Evolutionary conservation across 495 filamentous ascomycete species (phyloP).

Genomic region (Penicillium herquei): DNA sequence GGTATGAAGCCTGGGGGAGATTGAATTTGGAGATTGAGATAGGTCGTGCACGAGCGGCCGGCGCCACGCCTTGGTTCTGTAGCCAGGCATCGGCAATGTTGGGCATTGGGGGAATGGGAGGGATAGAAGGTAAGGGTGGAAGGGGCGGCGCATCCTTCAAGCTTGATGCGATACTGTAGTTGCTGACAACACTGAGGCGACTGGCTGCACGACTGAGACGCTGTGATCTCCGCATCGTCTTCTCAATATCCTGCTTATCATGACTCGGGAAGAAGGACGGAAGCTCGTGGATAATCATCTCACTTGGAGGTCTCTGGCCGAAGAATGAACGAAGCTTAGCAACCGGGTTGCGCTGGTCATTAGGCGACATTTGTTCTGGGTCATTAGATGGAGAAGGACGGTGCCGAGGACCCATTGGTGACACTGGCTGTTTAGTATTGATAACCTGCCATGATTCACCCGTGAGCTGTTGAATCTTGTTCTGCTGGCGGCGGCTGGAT

Average conservation of each 20-base stretch:
- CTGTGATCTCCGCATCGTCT: constrained; percentile 86
- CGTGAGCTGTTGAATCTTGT: constrained; percentile 79
- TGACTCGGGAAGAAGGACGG: constrained; percentile 97
- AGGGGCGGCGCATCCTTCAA: constrained; percentile 61
- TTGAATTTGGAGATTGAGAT: constrained; percentile 62
- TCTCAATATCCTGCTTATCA: constrained; percentile 85
- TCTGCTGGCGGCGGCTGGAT: constrained; percentile 63
- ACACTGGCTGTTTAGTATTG: constrained; percentile 77
- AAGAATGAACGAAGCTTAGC: constrained; percentile 74
- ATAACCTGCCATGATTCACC: constrained; percentile 72
- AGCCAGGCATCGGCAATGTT: constrained; percentile 94
- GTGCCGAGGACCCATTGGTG: constrained; percentile 66
- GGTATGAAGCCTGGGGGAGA: constrained; percentile 59
- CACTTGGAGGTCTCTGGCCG: constrained; percentile 88
- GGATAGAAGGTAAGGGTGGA: constrained; percentile 50
- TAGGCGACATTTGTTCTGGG: constrained; percentile 39
- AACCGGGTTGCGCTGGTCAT: constrained; percentile 47
- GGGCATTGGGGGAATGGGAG: constrained; percentile 87
- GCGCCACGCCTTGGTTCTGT: constrained; percentile 52
- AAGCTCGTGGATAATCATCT: constrained; percentile 94
- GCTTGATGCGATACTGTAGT: constrained; percentile 86
- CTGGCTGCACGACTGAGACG: constrained; percentile 88
- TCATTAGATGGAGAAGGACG: constrained; percentile 54
- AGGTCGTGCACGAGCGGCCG: constrained; percentile 50
- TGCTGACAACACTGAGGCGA: constrained; percentile 90